A percentile compares a stretch with the other conserved stretches of the same genome.
phyloP scores from a whole-genome alignment of 78 protist genomes.

The Pigoraptor vietnamica region DNA sequence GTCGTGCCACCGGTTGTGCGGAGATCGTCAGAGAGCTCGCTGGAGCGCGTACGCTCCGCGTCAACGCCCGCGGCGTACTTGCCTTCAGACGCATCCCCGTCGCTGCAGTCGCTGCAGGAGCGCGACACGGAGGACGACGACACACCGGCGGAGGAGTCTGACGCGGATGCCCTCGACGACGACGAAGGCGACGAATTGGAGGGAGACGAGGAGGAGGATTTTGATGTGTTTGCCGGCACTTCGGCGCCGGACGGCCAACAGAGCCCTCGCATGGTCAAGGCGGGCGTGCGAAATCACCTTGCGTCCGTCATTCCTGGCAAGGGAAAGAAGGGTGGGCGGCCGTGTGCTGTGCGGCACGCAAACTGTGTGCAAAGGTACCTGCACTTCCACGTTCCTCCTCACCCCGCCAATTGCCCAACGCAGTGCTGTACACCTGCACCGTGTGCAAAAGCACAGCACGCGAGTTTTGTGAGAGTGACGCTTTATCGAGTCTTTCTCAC shows the following conservation, averaged over 20 bases:
- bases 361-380: background rate
- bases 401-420: background rate
- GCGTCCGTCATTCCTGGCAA: background rate
- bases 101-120: too few relatives aligned
- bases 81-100: too few relatives aligned
- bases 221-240: too few relatives aligned
- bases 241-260: too few relatives aligned
- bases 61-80: too few relatives aligned
- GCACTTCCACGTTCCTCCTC: background rate
- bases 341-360: background rate
- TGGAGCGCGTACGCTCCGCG: background rate
- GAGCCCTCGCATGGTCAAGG: background rate
- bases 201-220: too few relatives aligned
- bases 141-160: background rate
- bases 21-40: background rate
- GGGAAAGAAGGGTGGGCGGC: background rate
- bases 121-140: background rate
- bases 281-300: background rate
- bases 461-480: background rate
- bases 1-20: background rate
- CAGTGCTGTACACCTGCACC: too few relatives aligned
- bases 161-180: background rate
- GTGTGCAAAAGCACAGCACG: too few relatives aligned
- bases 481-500: too few relatives aligned
- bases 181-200: background rate